Percentiles rank a stretch among this genome's conserved stretches.
Conservation (phyloP, 1,284 basidiomycete genomes). For the Rhodotorula mucilaginosa region DNA sequence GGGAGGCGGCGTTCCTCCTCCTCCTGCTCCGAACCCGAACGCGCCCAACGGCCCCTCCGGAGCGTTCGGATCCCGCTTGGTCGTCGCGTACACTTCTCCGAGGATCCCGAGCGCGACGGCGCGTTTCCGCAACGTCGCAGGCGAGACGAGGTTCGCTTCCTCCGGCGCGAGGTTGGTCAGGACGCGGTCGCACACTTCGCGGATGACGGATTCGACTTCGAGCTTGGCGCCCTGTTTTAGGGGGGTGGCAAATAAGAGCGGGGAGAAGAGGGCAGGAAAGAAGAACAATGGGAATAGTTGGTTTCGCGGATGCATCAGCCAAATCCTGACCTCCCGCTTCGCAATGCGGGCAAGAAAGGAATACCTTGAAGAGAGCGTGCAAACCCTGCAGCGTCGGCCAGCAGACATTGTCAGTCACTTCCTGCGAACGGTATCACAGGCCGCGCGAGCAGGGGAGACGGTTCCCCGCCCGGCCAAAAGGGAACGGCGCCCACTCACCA, state of each 20-base stretch:
- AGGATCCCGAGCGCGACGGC: conserved; percentile 80
- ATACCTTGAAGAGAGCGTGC: too few species aligned
- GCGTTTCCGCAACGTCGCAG: conserved; percentile 65
- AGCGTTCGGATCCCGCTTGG: conserved; percentile 20
- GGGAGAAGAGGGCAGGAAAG: too few species aligned
- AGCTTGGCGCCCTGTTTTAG: conserved; percentile 76
- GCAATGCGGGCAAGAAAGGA: too few species aligned
- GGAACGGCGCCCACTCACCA: conserved; percentile 52
- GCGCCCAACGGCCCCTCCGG: conserved; percentile 20
- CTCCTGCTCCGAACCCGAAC: neutral
- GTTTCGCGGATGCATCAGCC: too few species aligned
- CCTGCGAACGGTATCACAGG: too few species aligned
- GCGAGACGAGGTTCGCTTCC: conserved; percentile 43
- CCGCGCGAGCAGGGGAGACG: too few species aligned
- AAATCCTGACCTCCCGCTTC: too few species aligned
- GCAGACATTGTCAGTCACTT: too few species aligned
- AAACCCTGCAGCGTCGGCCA: too few species aligned
- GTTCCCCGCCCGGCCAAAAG: too few species aligned
- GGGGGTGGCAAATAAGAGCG: too few species aligned
- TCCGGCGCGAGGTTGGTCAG: conserved; percentile 54
- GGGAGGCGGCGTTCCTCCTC: neutral
- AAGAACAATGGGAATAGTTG: too few species aligned
- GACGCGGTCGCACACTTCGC: conserved; percentile 88
- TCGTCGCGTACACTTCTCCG: conserved; percentile 58
- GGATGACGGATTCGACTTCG: conserved; percentile 87